Base-by-base conservation (phyloP, 2,329 filamentous ascomycete species). In the Elsinoe arachidis region DNA sequence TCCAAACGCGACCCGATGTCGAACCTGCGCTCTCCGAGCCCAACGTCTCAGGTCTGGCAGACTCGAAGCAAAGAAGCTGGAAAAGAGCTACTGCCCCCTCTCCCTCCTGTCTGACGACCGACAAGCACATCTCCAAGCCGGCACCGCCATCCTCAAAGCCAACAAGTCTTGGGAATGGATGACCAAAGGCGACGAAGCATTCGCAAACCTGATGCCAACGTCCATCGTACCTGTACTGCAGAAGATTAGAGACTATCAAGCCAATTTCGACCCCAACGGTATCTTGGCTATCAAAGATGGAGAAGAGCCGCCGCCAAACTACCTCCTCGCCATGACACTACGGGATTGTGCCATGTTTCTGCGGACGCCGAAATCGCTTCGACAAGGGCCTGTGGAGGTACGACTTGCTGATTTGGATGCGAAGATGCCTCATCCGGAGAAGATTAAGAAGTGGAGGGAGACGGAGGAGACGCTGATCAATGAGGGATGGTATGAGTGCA, bases 261-360 rank as follows among this genome's bases (percentile, higher is more conserved):
- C 58, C 4, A 59, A 60, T 10, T 64, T 74, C n/a, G 75, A 77
- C 55, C 64, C 65, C 1, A 26, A 62, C 2, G 75, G 75, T 2
- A 62, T 70, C 10, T 55, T 70, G 21, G 35, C 49, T 5, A 38
- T 54, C 10, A 46, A 61, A 3, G 56, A 53, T 60, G 63, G 41
- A 58, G 63, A 37, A 44, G 60, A 52, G 62, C 66, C 30, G 58
- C 41, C 60, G 2, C 26, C 55, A 68, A 35, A 69, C 60, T 52
- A 71, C 23, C 69, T 69, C 58, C 67, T 67, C 38, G 75, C 76
- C 9, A 78, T 77, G 75, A 77, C 75, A 1, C 61, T 78, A 11
- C 66, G 75, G 34, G 76, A 78, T 58, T 77, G 74, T 59, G 74
- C 75, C 3, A 62, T 77, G 5, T 77, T 75, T 59, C 62, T 77